A percentile compares a stretch with the other conserved stretches of the same genome.
phyloP scores from a whole-genome alignment of 306 rosid genomes.

The Elaeagnus macrophylla region DNA sequence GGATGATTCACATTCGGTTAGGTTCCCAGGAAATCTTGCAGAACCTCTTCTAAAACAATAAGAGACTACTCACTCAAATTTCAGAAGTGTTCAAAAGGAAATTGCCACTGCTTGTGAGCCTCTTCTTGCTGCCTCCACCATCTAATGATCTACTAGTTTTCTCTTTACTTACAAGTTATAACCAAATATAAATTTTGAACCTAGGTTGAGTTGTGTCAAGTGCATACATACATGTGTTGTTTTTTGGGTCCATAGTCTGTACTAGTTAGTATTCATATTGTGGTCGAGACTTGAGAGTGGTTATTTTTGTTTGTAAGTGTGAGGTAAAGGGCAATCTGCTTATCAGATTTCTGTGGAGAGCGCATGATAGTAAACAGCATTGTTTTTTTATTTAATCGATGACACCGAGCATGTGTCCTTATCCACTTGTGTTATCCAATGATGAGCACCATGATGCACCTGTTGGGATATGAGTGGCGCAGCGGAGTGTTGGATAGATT shows the following conservation, averaged over 20 bases:
- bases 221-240: neutral
- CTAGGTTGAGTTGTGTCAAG: constrained; percentile 1
- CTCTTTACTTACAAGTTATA: neutral
- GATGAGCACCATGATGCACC: too few species aligned
- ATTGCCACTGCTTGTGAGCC: neutral
- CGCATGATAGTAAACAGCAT: too few species aligned
- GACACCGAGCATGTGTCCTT: too few species aligned
- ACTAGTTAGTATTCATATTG: neutral
- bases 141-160: neutral
- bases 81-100: constrained; percentile 6
- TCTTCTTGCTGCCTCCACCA: neutral
- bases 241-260: neutral
- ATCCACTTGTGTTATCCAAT: too few species aligned
- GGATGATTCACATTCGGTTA: constrained; percentile 19
- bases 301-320: too few species aligned
- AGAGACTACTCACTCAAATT: constrained; percentile 14
- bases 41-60: constrained; percentile 16
- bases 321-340: too few species aligned
- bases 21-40: constrained; percentile 23
- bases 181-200: neutral
- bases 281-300: neutral
- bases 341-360: too few species aligned
- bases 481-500: too few species aligned
- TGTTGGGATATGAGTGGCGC: too few species aligned
- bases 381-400: too few species aligned